Conservation (phyloP, 352 stramenopile species). For the Pythium biforme region DNA sequence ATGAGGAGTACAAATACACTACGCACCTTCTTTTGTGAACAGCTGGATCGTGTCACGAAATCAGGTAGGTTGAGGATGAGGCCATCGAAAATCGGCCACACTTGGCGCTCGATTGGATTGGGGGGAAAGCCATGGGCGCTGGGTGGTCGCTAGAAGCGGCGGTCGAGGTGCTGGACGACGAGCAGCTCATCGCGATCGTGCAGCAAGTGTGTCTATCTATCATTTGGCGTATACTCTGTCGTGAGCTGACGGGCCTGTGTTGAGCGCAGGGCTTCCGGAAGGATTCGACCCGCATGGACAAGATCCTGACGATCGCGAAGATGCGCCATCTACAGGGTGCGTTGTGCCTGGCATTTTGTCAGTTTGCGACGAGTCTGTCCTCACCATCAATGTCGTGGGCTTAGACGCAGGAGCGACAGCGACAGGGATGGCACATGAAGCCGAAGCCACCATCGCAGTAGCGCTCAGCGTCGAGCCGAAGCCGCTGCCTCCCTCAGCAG, state of each 20-base stretch:
- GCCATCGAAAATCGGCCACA: neutral
- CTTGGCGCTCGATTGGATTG: neutral
- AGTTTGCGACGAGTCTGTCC: too few relatives aligned
- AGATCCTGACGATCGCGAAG: conserved; percentile 44
- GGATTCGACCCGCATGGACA: conserved; percentile 52
- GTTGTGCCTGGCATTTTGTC: neutral
- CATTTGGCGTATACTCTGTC: neutral
- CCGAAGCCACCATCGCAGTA: too few relatives aligned
- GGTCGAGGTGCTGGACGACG: conserved; percentile 57
- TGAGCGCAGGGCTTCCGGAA: conserved; percentile 44
- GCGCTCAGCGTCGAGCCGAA: too few relatives aligned
- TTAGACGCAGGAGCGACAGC: too few relatives aligned
- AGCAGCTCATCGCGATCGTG: conserved; percentile 47
- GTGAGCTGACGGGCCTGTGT: neutral
- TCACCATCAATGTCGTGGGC: too few relatives aligned
- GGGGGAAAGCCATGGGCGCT: conserved; percentile 11
- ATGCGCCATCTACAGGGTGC: conserved; percentile 38
- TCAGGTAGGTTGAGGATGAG: neutral
- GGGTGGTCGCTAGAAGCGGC: conserved; percentile 55
- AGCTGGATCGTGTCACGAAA: neutral
- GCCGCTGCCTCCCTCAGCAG: too few relatives aligned
- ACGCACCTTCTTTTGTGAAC: neutral
- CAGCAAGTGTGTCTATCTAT: conserved; percentile 32
- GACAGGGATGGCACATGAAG: too few relatives aligned
- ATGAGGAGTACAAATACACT: too few relatives aligned